Base-by-base conservation (phyloP, 75 land plant genomes). In the Picea glauca region DNA sequence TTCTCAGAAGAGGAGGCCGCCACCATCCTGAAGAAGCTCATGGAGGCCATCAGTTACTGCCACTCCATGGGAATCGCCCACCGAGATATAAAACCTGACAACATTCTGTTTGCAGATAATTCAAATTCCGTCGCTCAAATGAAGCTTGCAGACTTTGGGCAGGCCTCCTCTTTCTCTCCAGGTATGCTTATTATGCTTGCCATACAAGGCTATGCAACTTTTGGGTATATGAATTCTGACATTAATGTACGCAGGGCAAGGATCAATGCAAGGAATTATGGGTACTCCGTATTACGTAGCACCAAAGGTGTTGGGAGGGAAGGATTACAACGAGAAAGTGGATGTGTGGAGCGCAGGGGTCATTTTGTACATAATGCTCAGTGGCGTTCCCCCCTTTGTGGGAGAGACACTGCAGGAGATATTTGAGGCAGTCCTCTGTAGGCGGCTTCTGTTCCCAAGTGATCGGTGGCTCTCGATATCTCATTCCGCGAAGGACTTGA, bases 331-430 rank as follows among this genome's bases (percentile, higher is more conserved):
- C 31, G 90, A 87, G 84, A 88, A 92, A 81, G 88, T 88, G 40
- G 94, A 92, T 72, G 88, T 92, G 40, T 92, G 94, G 94, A 92
- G 94, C 80, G 90, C 87, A 56, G 94, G 94, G 18, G 93, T 92
- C 58, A 75, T 92, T 58, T 54, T 90, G 78, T 90, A 90, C 73
- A 31, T 86, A 4, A 85, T 92, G 88, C 83, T 92, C 58, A 78
- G 86, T 14, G 90, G 94, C 15, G 40, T 77, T 3, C 88, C 88
- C 18, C 94, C 94, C 40, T 93, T 93, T 62, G 61, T 81, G 30
- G 96, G 93, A 0, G 96, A 91, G 26, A 58, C 85, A 1, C 87
- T 83, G 62, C 84, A 61, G 61, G 91, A 89, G 80, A 83, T 85
- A 31, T 93, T 93, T 57, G 85, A 87, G 67, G 87, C 91, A 54